Base-by-base conservation (phyloP, 768 basidiomycete genomes). In the Naematelia aurantialba region DNA sequence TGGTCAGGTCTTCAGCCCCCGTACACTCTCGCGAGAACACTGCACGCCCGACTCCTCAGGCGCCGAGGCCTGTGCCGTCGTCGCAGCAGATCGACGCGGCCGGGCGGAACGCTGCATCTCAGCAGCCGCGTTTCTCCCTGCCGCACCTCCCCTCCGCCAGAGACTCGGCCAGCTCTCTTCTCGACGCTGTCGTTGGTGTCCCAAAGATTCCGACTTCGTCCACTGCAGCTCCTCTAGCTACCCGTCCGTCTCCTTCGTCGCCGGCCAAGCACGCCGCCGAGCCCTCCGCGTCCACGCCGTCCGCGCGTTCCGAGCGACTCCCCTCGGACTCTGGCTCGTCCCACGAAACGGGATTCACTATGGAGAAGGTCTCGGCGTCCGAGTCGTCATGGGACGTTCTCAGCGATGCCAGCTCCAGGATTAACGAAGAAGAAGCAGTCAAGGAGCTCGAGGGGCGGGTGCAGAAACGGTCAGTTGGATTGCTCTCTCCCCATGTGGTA, bases 371-470 rank as follows among this genome's bases (percentile, higher is more conserved):
- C 8, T 48, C 14, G n/a, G 45, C 56, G 29, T 30, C 50, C 12
- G 60, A 54, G 34, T 39, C 34, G 34, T 39, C 34, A 39, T 66
- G 65, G 70, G 70, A 65, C 29, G 61, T 67, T 13, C 27, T 68
- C 45, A 59, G 58, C 25, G 67, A 71, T 53, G 62, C 56, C 4
- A 58, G 50, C n/a, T 56, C 45, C 17, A 55, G 56, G 31, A n/a
- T 66, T n/a, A 62, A 67, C 25, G 59, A 58, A 30, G 63, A 53
- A 5, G 58, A 39, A 52, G 60, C 54, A 21, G 70, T 70, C 17
- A 47, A 64, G 42, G 70, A 63, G 34, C 39, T 71, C 5, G 56
- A 66, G 56, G 62, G 66, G 55, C 66, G 68, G 60, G 70, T 71
- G 12, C 59, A 68, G 29, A 68, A 63, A 48, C 63, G 69, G 69